A percentile compares a stretch with the other conserved stretches of the same genome.
Conservation (phyloP, 169 alveolate genomes). For the Cryptosporidium tyzzeri region DNA sequence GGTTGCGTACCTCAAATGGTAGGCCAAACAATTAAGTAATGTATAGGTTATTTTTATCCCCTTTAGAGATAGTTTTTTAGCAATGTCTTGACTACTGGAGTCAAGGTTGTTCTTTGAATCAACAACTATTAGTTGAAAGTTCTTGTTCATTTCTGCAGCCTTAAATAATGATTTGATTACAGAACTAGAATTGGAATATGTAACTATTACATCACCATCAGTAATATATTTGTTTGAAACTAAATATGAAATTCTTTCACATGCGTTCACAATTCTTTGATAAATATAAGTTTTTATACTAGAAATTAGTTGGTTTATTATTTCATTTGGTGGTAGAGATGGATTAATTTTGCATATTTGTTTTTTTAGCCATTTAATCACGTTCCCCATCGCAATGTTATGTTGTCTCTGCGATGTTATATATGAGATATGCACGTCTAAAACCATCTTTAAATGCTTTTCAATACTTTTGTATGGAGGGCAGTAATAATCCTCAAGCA, state of each 20-base stretch:
- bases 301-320: slow-evolving; percentile 53
- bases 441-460: slow-evolving; percentile 78
- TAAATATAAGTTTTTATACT: slow-evolving; percentile 45
- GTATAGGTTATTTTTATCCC: slow-evolving; percentile 63
- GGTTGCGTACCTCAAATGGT: slow-evolving; percentile 51
- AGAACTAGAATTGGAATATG: slow-evolving; percentile 64
- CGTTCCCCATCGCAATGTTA: slow-evolving; percentile 82
- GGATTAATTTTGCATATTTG: slow-evolving; percentile 50
- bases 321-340: slow-evolving; percentile 48
- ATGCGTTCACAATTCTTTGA: slow-evolving; percentile 56
- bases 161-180: slow-evolving; percentile 47
- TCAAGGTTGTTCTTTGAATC: slow-evolving; percentile 54
- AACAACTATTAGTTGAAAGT: slow-evolving; percentile 40
- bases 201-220: slow-evolving; percentile 48
- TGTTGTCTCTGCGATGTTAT: slow-evolving; percentile 81
- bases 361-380: slow-evolving; percentile 81
- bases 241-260: slow-evolving; percentile 52
- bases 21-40: slow-evolving; percentile 49
- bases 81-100: slow-evolving; percentile 12
- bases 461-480: slow-evolving; percentile 82
- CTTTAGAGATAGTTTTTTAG: slow-evolving; percentile 33
- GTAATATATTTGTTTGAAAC: slow-evolving; percentile 45
- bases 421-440: slow-evolving; percentile 80
- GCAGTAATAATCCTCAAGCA: slow-evolving; percentile 80
- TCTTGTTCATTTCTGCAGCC: slow-evolving; percentile 57